Evolutionary conservation across 2,329 filamentous ascomycete genomes (phyloP), one percentile per base, ranked within the genome.

Genomic region (Claviceps sp.): DNA sequence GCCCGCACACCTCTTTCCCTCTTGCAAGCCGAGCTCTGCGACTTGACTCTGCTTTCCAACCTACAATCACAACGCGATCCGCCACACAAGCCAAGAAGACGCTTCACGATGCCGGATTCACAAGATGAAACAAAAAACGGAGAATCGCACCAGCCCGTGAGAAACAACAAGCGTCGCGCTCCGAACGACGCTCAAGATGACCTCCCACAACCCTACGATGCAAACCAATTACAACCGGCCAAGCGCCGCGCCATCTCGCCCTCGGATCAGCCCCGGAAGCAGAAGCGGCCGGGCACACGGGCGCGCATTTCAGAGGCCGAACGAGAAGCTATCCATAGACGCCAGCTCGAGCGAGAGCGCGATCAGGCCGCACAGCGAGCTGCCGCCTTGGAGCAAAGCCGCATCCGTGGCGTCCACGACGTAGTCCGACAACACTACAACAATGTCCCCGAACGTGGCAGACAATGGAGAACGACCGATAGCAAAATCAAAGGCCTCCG

Each of bases 341-440:
- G 77, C 51, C 74, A 83, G 58, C 70, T 78, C 14, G 77, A 85
- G 54, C 76, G 76, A 55, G 75, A 78, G 50, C 67, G 67, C 47
- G 71, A 72, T 36, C 62, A 67, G 14, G 68, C 66, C 14, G 64
- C 62, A 22, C 62, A 63, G 6, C 64, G 66, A 14, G 66, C 66
- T 7, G 64, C 66, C 16, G 65, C 66, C 5, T 65, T 63, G 0
- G 65, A 70, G 51, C 62, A 67, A 11, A 67, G 69, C 49, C 67
- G 71, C 44, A 67, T 69, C 44, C 70, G 72, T 37, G 71, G 82
- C 48, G 83, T 82, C 44, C 82, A 90, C 60, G 89, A 97, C 62
- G 84, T 95, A 7, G 93, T 97, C 48, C 81, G 84, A 49, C 84
- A 95, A 58, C 91, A 96, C 68, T 98, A 98, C 76, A 98, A 98